Base-by-base conservation (phyloP, 495 filamentous ascomycete species). In the Aspergillus carlsbadensis region DNA sequence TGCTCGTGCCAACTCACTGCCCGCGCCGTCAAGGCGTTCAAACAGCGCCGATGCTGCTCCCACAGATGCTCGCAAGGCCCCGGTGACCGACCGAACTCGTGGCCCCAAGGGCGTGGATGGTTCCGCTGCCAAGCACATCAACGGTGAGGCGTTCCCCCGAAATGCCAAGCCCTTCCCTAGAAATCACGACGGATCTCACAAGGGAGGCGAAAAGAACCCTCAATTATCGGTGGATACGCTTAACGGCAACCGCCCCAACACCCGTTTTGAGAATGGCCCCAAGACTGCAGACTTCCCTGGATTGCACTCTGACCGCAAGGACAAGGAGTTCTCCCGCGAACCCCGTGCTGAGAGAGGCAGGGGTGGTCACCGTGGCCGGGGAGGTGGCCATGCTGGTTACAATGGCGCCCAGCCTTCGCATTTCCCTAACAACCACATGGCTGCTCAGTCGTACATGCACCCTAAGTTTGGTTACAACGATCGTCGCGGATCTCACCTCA, bases 351-450 rank as follows among this genome's bases (percentile, higher is more conserved):
- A 83, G 26, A 77, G 81, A 57, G 77, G 78, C 47, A 79, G 83
- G 47, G 78, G 80, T 52, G 73, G 76, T 29, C 81, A 78, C 63
- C 80, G 83, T 48, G 80, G 80, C 42, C 80, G 80, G 37, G 70
- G 82, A 48, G 80, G 82, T 29, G 67, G 69, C 29, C 71, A 76
- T 66, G 57, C 67, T 18, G 67, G 69, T 47, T 70, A 74, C 65
- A 59, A 59, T 58, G 65, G 66, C 43, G 59, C 69, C 48, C 76
- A 78, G 58, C 70, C 76, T 39, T 58, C 70, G n/a, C 73, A 79
- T 54, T 81, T 75, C 60, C 62, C 74, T 45, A 82, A 78, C 54
- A 73, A 75, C 24, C 73, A 79, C 55, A 60, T 66, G 50, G 52
- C 67, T 31, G 77, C 80, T 45, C 74, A 77, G 51, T 59, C 36